Conservation (phyloP, 2,329 filamentous ascomycete genomes). For the Xylogone sp. region DNA sequence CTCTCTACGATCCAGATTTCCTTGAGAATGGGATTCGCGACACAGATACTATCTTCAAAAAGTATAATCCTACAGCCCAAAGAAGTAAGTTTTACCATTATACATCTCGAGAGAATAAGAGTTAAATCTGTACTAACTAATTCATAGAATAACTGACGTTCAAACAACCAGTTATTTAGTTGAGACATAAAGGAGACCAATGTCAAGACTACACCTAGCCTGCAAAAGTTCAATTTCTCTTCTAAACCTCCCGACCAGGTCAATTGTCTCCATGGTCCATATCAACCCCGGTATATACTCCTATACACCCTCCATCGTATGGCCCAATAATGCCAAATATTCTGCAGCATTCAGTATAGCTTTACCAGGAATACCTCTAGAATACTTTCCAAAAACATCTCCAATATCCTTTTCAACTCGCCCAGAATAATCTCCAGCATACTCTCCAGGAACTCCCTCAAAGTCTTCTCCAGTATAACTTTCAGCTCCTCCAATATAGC, state of each 20-base stretch:
- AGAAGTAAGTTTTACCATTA: neutral
- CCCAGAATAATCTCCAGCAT: neutral
- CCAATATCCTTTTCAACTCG: neutral
- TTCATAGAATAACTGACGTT: neutral
- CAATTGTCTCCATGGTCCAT: neutral
- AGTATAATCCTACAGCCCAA: neutral
- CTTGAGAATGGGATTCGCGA: neutral
- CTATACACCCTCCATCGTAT: neutral
- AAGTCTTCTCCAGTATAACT: too few relatives aligned
- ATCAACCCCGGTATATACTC: neutral
- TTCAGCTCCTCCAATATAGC: neutral
- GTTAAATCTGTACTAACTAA: neutral
- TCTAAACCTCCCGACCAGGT: neutral
- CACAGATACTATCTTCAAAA: neutral
- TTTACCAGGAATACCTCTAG: neutral
- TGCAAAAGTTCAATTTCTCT: neutral
- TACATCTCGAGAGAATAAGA: neutral
- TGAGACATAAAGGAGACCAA: neutral
- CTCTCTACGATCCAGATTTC: neutral
- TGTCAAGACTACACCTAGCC: neutral
- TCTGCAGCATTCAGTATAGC: neutral
- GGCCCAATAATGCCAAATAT: neutral
- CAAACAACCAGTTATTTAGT: neutral
- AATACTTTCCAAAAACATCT: neutral
- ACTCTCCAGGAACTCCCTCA: neutral